phyloP scores from a whole-genome alignment of 2,329 filamentous ascomycete species.

The Calonectria pauciramosa region DNA sequence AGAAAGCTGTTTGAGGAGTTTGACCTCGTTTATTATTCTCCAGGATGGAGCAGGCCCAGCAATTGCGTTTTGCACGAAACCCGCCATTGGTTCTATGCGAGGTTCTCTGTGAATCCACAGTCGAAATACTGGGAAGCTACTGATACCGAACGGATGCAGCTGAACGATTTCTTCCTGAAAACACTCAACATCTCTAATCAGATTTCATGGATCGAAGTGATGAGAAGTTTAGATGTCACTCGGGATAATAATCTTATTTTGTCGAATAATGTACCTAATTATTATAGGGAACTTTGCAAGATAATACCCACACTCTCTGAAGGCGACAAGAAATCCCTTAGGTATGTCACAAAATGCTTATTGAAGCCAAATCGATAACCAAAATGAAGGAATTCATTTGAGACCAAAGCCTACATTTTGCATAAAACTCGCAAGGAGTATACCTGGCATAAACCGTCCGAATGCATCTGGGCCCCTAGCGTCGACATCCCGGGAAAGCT shows the following conservation, averaged over 20 bases:
- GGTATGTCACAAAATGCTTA: not conserved
- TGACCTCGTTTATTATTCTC: slow-evolving; percentile 11
- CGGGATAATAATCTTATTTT: too few relatives aligned
- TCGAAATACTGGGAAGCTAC: slow-evolving; percentile 38
- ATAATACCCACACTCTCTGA: not conserved
- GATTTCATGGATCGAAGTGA: slow-evolving; percentile 29
- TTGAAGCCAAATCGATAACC: slow-evolving; percentile 25
- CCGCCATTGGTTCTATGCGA: not conserved
- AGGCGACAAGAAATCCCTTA: not conserved
- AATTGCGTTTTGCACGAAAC: slow-evolving; percentile 26
- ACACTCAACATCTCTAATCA: slow-evolving; percentile 30
- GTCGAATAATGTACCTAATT: not conserved
- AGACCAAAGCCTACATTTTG: slow-evolving; percentile 29
- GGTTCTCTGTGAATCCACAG: slow-evolving; percentile 36
- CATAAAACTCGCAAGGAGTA: slow-evolving; percentile 20
- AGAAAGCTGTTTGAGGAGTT: slow-evolving; percentile 31
- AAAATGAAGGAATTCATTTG: slow-evolving; percentile 18
- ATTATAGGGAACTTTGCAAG: not conserved
- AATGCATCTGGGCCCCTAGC: slow-evolving; percentile 39
- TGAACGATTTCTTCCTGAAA: slow-evolving; percentile 37
- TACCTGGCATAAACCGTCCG: slow-evolving; percentile 30
- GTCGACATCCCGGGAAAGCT: slow-evolving; percentile 32
- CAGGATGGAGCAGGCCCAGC: slow-evolving; percentile 17
- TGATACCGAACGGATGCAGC: slow-evolving; percentile 36
- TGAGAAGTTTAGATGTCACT: slow-evolving; percentile 15